Base-by-base conservation (phyloP, 148 eudicot genomes). In the Chenopodium album region DNA sequence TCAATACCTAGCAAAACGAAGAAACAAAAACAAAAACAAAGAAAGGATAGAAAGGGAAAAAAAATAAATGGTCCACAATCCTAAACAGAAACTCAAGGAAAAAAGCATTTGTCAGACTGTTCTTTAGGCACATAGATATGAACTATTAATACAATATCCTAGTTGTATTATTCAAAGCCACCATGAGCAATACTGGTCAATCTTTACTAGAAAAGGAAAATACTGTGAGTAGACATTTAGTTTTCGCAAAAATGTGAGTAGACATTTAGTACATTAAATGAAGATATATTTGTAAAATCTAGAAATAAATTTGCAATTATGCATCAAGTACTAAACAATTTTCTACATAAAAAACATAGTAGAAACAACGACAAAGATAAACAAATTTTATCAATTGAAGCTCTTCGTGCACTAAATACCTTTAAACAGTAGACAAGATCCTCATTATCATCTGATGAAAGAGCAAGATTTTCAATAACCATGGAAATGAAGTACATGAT, bases 371-470 rank as follows among this genome's bases (percentile, higher is more conserved):
- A 50, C 37, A 17, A 74, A 65, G 44, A 1, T 29, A 32, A 14
- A 41, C 7, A 13, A 50, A 23, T 80, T 70, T 20, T 37, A 29
- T 65, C 54, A 54, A 64, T 66, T 54, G 46, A 65, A 75, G 34
- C 59, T 67, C 71, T 75, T 37, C 1, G 56, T 47, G 16, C 34
- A 41, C 23, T 31, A 48, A 73, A 23, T 89, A 96, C 99, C 99
- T 92, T 96, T 67, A 92, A 84, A 87, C 99, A 96, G 84, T 90
- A 92, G 86, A 96, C 79, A 77, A 96, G 91, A 88, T 94, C 99
- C 86, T 92, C 97, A 82, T 96, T 96, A 63, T 92, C 90, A 85
- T 90, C 90, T 22, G 91, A 90, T 77, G 99, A 92, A 66, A 96
- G 90, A 31, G 94, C 93, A 64, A 94, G 98, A 85, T 94, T 96